phyloP scores from a whole-genome alignment of 352 stramenopile genomes.

The Elongisporangium senticosum region DNA sequence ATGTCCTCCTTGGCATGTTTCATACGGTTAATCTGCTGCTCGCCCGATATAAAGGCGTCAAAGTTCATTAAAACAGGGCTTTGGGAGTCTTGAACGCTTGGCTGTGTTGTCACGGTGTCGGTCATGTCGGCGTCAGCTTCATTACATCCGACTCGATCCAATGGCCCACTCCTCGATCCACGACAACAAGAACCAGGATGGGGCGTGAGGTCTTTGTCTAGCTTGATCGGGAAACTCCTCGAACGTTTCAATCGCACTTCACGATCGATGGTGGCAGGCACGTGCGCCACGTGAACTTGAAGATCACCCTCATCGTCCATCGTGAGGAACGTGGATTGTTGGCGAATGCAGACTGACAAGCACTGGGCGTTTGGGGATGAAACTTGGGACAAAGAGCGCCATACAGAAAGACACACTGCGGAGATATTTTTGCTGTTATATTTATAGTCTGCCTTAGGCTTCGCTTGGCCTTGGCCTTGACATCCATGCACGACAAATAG shows the following conservation, averaged over 20 bases:
- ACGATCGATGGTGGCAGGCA: background rate
- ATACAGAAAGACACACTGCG: no score
- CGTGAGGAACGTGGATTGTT: background rate
- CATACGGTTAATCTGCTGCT: background rate
- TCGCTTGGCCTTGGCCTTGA: no score
- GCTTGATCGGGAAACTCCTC: background rate
- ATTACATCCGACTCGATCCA: background rate
- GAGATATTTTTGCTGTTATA: background rate
- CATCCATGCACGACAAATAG: no score
- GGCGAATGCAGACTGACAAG: background rate
- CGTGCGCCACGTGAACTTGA: background rate
- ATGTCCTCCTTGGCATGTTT: background rate
- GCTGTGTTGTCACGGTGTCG: background rate
- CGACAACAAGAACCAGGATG: background rate
- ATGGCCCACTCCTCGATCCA: background rate
- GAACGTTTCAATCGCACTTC: background rate
- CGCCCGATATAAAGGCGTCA: conserved; percentile 10
- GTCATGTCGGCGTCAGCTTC: background rate
- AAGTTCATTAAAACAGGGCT: conserved; percentile 10
- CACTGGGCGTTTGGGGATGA: background rate
- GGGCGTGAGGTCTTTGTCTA: background rate
- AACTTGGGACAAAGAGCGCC: background rate
- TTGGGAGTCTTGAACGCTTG: background rate
- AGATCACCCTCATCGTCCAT: background rate
- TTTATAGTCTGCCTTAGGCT: background rate